These are phyloP conservation scores for Cystoderma amianthinum DNA, from an alignment of 768 basidiomycete genomes.

Conservation along the genomic window DNA sequence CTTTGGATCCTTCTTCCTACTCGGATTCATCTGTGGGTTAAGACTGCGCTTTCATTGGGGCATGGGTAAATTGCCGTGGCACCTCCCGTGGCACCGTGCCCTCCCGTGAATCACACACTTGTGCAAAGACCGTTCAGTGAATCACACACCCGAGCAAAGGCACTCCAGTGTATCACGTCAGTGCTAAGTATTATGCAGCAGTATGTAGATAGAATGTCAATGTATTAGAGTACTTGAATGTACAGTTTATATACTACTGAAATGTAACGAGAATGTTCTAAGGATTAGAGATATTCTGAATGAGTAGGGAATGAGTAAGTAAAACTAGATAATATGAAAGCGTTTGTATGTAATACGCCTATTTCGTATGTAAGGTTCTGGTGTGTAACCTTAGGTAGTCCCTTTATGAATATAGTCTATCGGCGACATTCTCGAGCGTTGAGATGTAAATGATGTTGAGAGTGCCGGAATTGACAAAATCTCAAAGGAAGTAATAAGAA, in stretches of 20 bases:
- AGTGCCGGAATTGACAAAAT: constrained; percentile 3
- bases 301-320: neutral
- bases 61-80: too few relatives aligned
- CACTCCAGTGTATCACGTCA: too few relatives aligned
- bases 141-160: too few relatives aligned
- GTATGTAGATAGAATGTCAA: neutral
- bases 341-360: constrained; percentile 5
- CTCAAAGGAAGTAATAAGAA: constrained; percentile 7
- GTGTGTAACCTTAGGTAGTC: constrained; percentile 6
- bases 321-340: neutral
- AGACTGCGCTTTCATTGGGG: too few relatives aligned
- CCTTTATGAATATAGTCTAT: constrained; percentile 13
- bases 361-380: constrained; percentile 3
- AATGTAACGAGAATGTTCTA: neutral
- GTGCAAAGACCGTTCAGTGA: too few relatives aligned
- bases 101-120: too few relatives aligned
- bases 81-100: too few relatives aligned
- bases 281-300: neutral
- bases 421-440: constrained; percentile 8
- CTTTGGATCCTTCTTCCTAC: too few relatives aligned
- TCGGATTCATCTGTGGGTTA: too few relatives aligned
- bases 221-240: neutral
- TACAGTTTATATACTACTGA: neutral
- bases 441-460: constrained; percentile 7
- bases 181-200: too few relatives aligned